Evolutionary conservation across 2,329 filamentous ascomycete species (phyloP).

Genomic region (Calonectria montana): DNA sequence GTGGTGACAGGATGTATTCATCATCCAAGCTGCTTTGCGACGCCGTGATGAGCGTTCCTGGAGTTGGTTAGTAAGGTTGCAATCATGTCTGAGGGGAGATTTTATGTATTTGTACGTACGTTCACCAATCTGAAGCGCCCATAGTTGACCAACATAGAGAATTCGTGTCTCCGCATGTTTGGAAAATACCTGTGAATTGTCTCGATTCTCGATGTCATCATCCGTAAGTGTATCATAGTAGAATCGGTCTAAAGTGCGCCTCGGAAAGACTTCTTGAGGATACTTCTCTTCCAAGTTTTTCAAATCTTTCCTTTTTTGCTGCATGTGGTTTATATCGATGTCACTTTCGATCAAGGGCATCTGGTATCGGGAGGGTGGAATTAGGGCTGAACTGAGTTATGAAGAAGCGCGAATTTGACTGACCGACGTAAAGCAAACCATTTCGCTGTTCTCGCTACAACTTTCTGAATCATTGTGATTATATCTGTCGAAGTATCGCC

Average conservation of each 20-base stretch:
- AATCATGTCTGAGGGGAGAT: background rate
- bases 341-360: background rate
- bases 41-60: background rate
- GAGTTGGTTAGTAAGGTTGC: background rate
- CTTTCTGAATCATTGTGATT: background rate
- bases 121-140: background rate
- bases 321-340: background rate
- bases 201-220: background rate
- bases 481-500: background rate
- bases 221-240: background rate
- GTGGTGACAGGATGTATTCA: background rate
- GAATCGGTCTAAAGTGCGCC: background rate
- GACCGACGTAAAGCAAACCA: background rate
- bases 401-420: background rate
- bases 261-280: background rate
- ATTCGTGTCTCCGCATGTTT: background rate
- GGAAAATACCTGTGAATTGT: background rate
- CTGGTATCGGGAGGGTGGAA: background rate
- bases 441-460: background rate
- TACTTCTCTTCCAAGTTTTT: background rate
- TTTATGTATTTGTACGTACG: background rate
- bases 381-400: background rate
- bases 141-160: background rate
- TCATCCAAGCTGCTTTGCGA: background rate
- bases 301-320: background rate